Evolutionary conservation across 495 filamentous ascomycete species (phyloP), one percentile per base, ranked within the genome.

Genomic region (Pseudevernia furfuracea): DNA sequence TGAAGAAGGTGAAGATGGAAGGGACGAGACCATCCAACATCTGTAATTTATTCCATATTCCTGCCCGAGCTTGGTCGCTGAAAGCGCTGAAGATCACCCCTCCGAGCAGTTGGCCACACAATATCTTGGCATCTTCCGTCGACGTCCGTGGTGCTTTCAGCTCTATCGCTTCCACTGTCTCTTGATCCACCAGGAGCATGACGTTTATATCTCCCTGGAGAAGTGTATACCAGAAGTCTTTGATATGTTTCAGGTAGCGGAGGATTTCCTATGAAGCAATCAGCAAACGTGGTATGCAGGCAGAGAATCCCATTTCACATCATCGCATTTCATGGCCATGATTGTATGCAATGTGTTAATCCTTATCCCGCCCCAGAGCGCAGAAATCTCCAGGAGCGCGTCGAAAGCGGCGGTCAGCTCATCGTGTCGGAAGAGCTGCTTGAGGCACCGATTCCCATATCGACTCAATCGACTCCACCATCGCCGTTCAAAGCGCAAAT

Each of bases 1-100:
- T 21, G 10, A 58, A 58, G 30, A 58, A 17, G 19, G 11, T 32
- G 12, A 58, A 58, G 10, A 58, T 30, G 38, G 56, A 58, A 37
- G 56, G 56, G n/a, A 58, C 30, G 2, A 58, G 30, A 36, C 56
- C 23, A 17, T 62, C 36, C 15, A 62, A 37, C 7, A 15, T 25
- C 7, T 34, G 30, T 12, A 62, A n/a, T 30, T 43, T 62, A 32
- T 6, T 38, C 60, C 30, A 62, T 25, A 62, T 53, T 32, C 12
- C 44, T 21, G 34, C 30, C 4, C 30, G 30, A n/a, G 34, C 30
- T 58, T 21, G 14, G n/a, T 58, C 2, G 34, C 30, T 58, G 38
- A 58, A 58, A 17, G 5, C 8, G 55, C 55, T 19, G n/a, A 58
- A 58, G 55, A 58, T 38, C 10, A 14, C 34, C 56, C 30, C 30